Evolutionary conservation across 176 grass and related monocot species (phyloP).

Genomic region (Dendrocalamus sinicus): DNA sequence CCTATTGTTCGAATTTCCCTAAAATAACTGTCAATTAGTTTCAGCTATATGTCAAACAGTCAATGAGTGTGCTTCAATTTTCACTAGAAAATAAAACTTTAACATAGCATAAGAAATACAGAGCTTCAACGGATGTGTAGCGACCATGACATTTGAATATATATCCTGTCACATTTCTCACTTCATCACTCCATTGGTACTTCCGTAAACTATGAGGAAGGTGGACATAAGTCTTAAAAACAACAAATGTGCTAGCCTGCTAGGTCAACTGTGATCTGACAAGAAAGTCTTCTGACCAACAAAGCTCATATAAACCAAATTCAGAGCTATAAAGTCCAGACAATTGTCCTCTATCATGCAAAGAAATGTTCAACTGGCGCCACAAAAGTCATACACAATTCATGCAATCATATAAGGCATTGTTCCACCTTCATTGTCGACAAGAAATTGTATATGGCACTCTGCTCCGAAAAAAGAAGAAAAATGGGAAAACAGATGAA

Average conservation of each 20-base stretch:
- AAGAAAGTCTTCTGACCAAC: constrained; percentile 49
- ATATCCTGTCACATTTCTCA: constrained; percentile 61
- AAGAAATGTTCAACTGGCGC: constrained; percentile 74
- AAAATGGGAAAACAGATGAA: constrained; percentile 28
- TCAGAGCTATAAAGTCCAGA: constrained; percentile 58
- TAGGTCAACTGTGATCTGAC: constrained; percentile 14
- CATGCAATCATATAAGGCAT: constrained; percentile 20
- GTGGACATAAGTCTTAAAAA: constrained; percentile 7
- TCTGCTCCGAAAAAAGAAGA: constrained; percentile 53
- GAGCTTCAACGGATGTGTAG: constrained; percentile 73
- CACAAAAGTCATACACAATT: constrained; percentile 32
- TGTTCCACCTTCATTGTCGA: constrained; percentile 68
- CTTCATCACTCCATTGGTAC: constrained; percentile 66
- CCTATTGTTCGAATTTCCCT: constrained; percentile 81
- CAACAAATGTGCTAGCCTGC: background rate
- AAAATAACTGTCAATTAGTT: constrained; percentile 32
- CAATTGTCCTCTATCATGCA: constrained; percentile 70
- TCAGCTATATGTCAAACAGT: constrained; percentile 13
- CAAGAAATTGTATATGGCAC: constrained; percentile 80
- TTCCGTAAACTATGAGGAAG: constrained; percentile 49
- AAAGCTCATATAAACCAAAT: constrained; percentile 37
- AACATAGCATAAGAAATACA: constrained; percentile 76
- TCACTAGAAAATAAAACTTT: constrained; percentile 56
- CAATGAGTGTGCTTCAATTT: background rate
- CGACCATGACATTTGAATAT: constrained; percentile 56